Base-by-base conservation (phyloP, 2,329 filamentous ascomycete species). In the Arthroderma sp. region DNA sequence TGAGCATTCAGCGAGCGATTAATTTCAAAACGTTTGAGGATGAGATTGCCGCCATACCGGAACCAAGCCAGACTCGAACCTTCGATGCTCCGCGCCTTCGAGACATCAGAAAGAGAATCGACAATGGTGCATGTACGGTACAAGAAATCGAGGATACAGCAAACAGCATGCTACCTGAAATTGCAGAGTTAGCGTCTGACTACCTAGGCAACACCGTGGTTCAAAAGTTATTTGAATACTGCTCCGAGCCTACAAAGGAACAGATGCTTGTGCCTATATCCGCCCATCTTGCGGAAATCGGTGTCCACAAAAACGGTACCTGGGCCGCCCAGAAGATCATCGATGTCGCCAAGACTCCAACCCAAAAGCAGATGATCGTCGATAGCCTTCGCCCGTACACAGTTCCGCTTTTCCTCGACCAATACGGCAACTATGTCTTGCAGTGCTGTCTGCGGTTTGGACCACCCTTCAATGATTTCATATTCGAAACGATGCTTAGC, bases 281-380 rank as follows among this genome's bases (percentile, higher is more conserved):
- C 2, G 88, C 89, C 47, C 88, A 95, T 60, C 76, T 96, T 61
- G 87, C 89, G 28, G 88, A 96, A 66, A 95, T 96, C 65, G 91
- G 91, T 56, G 81, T 95, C 5, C 91, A 98, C 74, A 98, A 98
- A 76, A 98, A 98, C 58, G 91, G 91, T 50, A 98, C 91, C 1
- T 98, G 91, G 91, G 91, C 91, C 44, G 91, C 91, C 1, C 91
- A 98, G 67, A 98, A 96, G 74, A 96, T 98, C 58, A 96, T 98
- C 54, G 89, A 96, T 57, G 86, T 94, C 5, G 89, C 87, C 62
- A 86, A 91, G 66, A 86, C 83, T 1, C 79, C 83, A 4, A 69
- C 72, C 36, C 88, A 96, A 66, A 89, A 91, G 80, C 68, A 72
- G 39, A 70, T 86, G 67, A 89, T 98, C 58, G 83, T 91, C 29